Base-by-base conservation (phyloP, 441 rosid species). In the Omphalea diandra region DNA sequence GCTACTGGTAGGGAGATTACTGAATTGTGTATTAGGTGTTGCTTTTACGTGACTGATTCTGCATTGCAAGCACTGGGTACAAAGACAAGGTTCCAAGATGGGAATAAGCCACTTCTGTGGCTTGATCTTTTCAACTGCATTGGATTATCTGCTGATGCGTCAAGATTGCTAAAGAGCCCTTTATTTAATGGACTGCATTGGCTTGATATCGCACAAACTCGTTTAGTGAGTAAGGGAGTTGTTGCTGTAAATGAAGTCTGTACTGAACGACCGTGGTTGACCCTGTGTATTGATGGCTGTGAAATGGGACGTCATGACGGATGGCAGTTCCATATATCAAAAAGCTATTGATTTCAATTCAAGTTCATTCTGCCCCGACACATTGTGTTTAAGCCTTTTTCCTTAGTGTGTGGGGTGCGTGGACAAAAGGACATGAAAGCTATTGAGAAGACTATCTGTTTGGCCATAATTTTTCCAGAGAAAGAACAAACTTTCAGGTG, bases 261-360 rank as follows among this genome's bases (percentile, higher is more conserved):
- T 4, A 41, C 54, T 56, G 81, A 83, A 49, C 74, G 89, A n/a
- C 89, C 88, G 26, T 87, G 88, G 90, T 73, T 89, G 63, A 85
- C 89, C 0, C 2, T 89, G 53, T 87, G 95, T 58, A 68, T 75
- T 12, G 84, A 77, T 73, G 90, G 90, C 53, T 89, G 95, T 67
- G 92, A 87, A 80, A 83, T 87, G 74, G 89, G 88, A 74, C 87
- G 88, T 73, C 79, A 66, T 73, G 88, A 84, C 75, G 87, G 90
- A 68, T 88, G 91, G 94, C 83, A 83, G 40, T 81, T 74, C 59
- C 94, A 86, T 72, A 55, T 27, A 61, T 63, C 55, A 58, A 61
- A 65, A 63, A 17, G 20, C 10, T 36, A 3, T 44, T 67, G 50
- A 67, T 71, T 32, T 56, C 3, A 15, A 4, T 58, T 31, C 22